Evolutionary conservation across 345 rosid species (phyloP), one percentile per base, ranked within the genome.

Genomic region (Noccaea caerulescens): DNA sequence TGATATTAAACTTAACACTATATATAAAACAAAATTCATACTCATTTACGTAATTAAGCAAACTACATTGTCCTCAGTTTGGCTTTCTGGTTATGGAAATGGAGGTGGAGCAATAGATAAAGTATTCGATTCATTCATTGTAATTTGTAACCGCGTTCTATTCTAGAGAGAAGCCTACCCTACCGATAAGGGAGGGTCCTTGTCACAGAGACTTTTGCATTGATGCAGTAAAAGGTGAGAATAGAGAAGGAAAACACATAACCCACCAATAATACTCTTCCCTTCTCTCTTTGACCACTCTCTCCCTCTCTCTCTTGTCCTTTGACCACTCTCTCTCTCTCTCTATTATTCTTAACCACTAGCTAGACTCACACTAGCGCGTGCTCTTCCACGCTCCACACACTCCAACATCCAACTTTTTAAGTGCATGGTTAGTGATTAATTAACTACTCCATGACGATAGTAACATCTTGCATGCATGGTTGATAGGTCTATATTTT

Each of bases 201-300:
- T 67, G 9, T 67, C 53, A 67, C 72, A 56, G 41, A 27, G 13
- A 50, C 61, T 66, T 66, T 66, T 66, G 71, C 11, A 51, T 8
- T 5, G 58, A 50, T 23, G 69, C 69, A 50, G 23, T 66, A 14
- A 42, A 53, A 66, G 37, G 37, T 50, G 5, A 51, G 13, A 50
- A 37, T 8, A 36, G 10, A 53, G 27, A 13, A 41, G 41, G 10
- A 32, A 53, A 41, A 53, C 42, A 41, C 42, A 14, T 39, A 39
- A 38, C 60, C 51, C 71, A 66, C 71, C 71, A 52, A 66, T 52
- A 52, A 27, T 52, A 52, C 13, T 50, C 36, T 9, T 51, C 4
- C 3, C 3, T 27, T 54, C 14, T 13, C 60, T 30, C 71, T 30
- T 64, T 47, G 69, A 49, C 57, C 9, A 8, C 44, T 47, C 32